Evolutionary conservation across 352 stramenopile genomes (phyloP).

Genomic region (Pythium diclinum): DNA sequence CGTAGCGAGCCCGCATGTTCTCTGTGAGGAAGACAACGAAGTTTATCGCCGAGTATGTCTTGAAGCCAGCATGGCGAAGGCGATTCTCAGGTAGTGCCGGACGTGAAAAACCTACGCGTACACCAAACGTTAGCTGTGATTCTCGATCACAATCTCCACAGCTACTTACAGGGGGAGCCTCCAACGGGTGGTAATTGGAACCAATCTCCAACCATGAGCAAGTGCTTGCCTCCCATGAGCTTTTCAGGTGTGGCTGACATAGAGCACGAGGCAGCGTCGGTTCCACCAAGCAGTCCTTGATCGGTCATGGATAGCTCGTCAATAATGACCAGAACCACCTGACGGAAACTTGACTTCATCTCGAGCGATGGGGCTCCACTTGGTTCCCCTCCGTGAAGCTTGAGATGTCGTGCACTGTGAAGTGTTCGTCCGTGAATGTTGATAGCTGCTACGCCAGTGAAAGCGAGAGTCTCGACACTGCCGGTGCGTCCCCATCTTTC

Average conservation of each 20-base stretch:
- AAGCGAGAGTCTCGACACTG: constrained; percentile 19
- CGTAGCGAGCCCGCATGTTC: constrained; percentile 22
- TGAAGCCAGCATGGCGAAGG: constrained; percentile 18
- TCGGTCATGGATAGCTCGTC: constrained; percentile 32
- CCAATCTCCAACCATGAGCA: constrained; percentile 23
- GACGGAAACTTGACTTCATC: too few species aligned
- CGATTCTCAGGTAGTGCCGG: neutral
- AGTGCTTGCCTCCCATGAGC: constrained; percentile 31
- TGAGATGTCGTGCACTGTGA: constrained; percentile 22
- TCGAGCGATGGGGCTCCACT: too few species aligned
- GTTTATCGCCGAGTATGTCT: constrained; percentile 22
- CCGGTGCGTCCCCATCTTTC: constrained; percentile 1
- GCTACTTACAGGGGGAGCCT: constrained; percentile 18
- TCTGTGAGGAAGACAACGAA: constrained; percentile 27
- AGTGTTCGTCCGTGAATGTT: constrained; percentile 27
- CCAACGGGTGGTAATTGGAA: constrained; percentile 22
- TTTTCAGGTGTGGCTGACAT: too few species aligned
- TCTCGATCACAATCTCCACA: too few species aligned
- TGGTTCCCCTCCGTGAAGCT: too few species aligned
- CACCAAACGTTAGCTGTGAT: too few species aligned
- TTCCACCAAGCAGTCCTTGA: constrained; percentile 24
- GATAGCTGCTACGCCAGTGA: constrained; percentile 12
- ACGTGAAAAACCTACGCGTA: too few species aligned
- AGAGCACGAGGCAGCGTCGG: too few species aligned
- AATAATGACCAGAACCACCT: too few species aligned